Evolutionary conservation across 352 stramenopile species (phyloP), one percentile per base, ranked within the genome.

Genomic region (Phytopythium boreale): DNA sequence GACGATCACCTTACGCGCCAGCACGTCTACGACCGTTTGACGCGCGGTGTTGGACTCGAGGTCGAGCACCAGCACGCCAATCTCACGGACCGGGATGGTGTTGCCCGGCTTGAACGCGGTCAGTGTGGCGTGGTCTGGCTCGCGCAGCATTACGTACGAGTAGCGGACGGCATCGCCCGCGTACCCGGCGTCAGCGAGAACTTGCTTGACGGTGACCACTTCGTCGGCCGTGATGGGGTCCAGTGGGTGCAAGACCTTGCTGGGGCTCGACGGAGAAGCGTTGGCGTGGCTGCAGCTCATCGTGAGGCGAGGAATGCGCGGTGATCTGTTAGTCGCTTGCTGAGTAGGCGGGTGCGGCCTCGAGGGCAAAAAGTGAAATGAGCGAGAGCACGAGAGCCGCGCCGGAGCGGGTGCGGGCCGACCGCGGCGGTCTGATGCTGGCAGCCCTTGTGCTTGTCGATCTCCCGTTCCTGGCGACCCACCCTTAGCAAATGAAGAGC

Each of bases 71-170:
- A 84, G 41, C 29, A 68, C 67, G 26, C 76, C 71, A 50, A 84
- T 66, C 52, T 84, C 76, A 4, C 76, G 76, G 39, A 60, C 36
- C 10, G 76, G 76, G 34, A 84, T 71, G 39, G 65, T 36, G 17
- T 82, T 64, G 15, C 74, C 69, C 5, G 43, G 20, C 36, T 67
- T 59, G 55, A 82, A 84, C 43, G 72, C 71, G 55, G 63, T 49
- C 50, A 84, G 59, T 29, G 74, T 84, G 34, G 64, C 50, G 65
- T 84, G 71, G 53, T 84, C 71, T 2, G 76, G 76, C 57, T 82
- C 76, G 53, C 76, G 78, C 62, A 84, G 61, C 74, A 84, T 76
- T 51, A 84, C 76, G 61, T 84, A 84, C 41, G 74, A 78, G 61
- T 77, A 84, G 51, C 76, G 76, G 5, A 82, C 27, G 24, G 75